phyloP scores from a whole-genome alignment of 148 eudicot genomes.

The Limonium bicolor region DNA sequence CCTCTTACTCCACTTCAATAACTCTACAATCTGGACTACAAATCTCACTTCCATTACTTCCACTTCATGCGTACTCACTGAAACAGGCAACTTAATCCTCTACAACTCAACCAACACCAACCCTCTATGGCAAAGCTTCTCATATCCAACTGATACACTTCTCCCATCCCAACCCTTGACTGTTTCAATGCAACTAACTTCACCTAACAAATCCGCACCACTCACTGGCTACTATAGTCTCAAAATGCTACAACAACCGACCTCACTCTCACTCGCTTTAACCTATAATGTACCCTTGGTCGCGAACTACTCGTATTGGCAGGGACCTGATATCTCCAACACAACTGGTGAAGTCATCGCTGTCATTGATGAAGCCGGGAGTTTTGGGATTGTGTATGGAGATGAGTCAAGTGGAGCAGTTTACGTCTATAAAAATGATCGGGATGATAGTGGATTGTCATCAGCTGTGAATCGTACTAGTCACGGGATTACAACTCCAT shows the following conservation, averaged over 20 bases:
- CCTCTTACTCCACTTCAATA: slow-evolving; percentile 25
- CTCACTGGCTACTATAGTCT: slow-evolving; percentile 54
- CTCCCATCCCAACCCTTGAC: slow-evolving; percentile 73
- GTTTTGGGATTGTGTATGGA: slow-evolving; percentile 74
- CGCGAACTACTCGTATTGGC: slow-evolving; percentile 65
- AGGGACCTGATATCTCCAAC: slow-evolving; percentile 72
- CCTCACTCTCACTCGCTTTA: slow-evolving; percentile 61
- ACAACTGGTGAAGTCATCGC: slow-evolving; percentile 76
- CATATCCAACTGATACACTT: slow-evolving; percentile 75
- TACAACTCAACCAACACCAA: slow-evolving; percentile 15
- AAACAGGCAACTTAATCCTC: slow-evolving; percentile 65
- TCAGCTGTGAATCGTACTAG: slow-evolving; percentile 19
- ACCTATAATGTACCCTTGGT: slow-evolving; percentile 43
- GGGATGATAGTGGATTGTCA: slow-evolving; percentile 36
- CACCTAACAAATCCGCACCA: slow-evolving; percentile 19
- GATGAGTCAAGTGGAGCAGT: slow-evolving; percentile 63
- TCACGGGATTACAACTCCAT: no score
- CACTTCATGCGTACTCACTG: slow-evolving; percentile 31
- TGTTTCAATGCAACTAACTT: slow-evolving; percentile 30
- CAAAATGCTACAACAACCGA: slow-evolving; percentile 73
- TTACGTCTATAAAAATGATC: slow-evolving; percentile 63
- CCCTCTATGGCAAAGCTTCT: slow-evolving; percentile 56
- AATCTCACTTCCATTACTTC: slow-evolving; percentile 40
- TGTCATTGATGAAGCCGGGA: slow-evolving; percentile 48
- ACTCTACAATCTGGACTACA: slow-evolving; percentile 47